These are phyloP conservation scores for Pterocarpus macrocarpus DNA, from an alignment of 306 rosid species.

Conservation along the genomic window DNA sequence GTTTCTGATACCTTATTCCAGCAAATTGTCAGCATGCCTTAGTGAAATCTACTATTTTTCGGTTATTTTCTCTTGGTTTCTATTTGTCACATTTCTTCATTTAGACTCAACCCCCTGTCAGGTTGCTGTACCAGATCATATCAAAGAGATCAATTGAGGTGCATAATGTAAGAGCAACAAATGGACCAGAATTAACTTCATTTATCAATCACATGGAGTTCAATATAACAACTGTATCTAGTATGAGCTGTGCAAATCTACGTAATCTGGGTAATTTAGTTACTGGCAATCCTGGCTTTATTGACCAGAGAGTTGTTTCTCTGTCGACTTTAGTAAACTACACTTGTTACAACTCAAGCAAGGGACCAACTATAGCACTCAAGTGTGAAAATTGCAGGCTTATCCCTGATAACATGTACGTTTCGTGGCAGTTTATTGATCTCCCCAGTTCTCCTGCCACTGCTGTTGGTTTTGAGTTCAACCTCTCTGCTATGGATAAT, in stretches of 20 bases:
- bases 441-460: constrained; percentile 84
- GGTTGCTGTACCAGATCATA: constrained; percentile 95
- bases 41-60: constrained; percentile 6
- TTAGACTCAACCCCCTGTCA: constrained; percentile 65
- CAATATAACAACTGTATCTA: constrained; percentile 82
- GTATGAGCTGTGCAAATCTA: constrained; percentile 91
- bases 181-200: constrained; percentile 75
- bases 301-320: constrained; percentile 68
- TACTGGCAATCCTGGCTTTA: constrained; percentile 82
- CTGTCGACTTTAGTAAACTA: constrained; percentile 72
- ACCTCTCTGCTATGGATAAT: constrained; percentile 67
- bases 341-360: constrained; percentile 85
- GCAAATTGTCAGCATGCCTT: constrained; percentile 15
- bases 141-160: constrained; percentile 91
- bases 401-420: constrained; percentile 70
- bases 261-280: constrained; percentile 75
- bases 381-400: constrained; percentile 72
- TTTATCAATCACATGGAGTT: constrained; percentile 88
- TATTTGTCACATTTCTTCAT: constrained; percentile 43
- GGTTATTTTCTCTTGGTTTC: not conserved
- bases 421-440: constrained; percentile 91
- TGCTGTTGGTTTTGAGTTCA: constrained; percentile 95
- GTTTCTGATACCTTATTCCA: constrained; percentile 52
- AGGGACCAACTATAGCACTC: constrained; percentile 76
- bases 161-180: constrained; percentile 87